Evolutionary conservation across 805 yeast species (phyloP).

Genomic region (Cyberlindnera xylosilytica): DNA sequence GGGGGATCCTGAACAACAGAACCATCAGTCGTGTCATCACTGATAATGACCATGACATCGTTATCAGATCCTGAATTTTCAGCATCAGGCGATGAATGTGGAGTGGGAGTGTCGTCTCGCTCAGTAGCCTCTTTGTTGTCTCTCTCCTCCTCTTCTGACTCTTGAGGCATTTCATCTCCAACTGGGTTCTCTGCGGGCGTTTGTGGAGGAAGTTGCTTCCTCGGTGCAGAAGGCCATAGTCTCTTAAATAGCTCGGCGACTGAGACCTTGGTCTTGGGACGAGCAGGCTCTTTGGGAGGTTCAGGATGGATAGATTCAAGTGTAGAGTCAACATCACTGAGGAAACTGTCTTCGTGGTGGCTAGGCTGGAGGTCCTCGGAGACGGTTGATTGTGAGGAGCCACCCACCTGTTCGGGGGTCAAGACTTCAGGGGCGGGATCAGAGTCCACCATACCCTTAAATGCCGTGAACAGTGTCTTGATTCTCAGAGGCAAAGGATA

Average conservation of each 20-base stretch:
- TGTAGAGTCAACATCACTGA: conserved; percentile 11
- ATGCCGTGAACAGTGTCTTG: not conserved
- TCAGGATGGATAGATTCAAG: not conserved
- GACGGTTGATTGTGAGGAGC: conserved; percentile 5
- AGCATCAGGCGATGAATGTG: not conserved
- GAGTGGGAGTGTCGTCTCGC: too few relatives aligned
- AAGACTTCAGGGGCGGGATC: not conserved
- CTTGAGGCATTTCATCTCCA: too few relatives aligned
- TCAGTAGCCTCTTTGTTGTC: too few relatives aligned
- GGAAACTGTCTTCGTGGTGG: conserved; percentile 7
- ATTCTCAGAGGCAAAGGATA: not conserved
- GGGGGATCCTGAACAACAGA: not conserved
- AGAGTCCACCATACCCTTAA: not conserved
- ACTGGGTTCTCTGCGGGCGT: not conserved
- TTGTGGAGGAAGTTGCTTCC: not conserved
- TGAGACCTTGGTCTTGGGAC: conserved; percentile 3
- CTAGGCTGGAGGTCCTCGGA: conserved; percentile 1
- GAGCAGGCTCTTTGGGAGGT: not conserved
- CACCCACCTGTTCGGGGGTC: not conserved
- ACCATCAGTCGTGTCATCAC: not conserved
- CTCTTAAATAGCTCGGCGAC: conserved; percentile 16
- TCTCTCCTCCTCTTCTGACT: too few relatives aligned
- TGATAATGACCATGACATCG: not conserved
- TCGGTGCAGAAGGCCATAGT: not conserved
- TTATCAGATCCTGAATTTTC: not conserved